Percentiles rank a stretch among this genome's conserved stretches.
phyloP scores from a whole-genome alignment of 1,284 basidiomycete genomes.

The Cutaneotrichosporon sp. region DNA sequence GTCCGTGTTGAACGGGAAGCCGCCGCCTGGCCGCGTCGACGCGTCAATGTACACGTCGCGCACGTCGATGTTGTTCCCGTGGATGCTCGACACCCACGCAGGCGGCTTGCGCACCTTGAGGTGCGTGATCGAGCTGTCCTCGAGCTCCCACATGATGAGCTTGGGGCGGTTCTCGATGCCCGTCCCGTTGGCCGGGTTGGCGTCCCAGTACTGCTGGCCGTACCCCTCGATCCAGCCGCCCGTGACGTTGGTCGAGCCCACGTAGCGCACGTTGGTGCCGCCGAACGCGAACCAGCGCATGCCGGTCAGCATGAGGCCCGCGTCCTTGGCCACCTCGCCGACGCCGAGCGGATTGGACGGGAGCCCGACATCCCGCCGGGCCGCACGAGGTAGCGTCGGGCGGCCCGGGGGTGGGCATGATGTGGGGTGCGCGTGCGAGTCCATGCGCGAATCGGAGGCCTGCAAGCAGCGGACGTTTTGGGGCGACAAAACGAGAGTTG shows the following conservation, averaged over 20 bases:
- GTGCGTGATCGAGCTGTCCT: slow-evolving; percentile 53
- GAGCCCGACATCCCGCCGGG: too few species aligned
- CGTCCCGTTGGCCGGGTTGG: slow-evolving; percentile 49
- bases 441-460: too few species aligned
- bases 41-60: slow-evolving; percentile 58
- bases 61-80: slow-evolving; percentile 57
- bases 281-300: slow-evolving; percentile 28
- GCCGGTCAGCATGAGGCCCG: background rate
- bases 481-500: too few species aligned
- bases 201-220: slow-evolving; percentile 60
- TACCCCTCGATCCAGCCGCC: slow-evolving; percentile 45
- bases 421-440: too few species aligned
- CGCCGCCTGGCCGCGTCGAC: slow-evolving; percentile 52
- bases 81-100: slow-evolving; percentile 55
- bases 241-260: slow-evolving; percentile 30
- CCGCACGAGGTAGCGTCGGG: too few species aligned
- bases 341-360: too few species aligned
- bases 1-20: slow-evolving; percentile 60
- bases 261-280: slow-evolving; percentile 28
- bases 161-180: slow-evolving; percentile 53
- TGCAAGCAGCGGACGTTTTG: too few species aligned
- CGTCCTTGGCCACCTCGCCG: background rate
- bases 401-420: too few species aligned
- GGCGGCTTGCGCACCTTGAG: slow-evolving; percentile 60
- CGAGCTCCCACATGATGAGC: slow-evolving; percentile 58